phyloP scores from a whole-genome alignment of 306 rosid genomes.

The Trichosanthes truncata region DNA sequence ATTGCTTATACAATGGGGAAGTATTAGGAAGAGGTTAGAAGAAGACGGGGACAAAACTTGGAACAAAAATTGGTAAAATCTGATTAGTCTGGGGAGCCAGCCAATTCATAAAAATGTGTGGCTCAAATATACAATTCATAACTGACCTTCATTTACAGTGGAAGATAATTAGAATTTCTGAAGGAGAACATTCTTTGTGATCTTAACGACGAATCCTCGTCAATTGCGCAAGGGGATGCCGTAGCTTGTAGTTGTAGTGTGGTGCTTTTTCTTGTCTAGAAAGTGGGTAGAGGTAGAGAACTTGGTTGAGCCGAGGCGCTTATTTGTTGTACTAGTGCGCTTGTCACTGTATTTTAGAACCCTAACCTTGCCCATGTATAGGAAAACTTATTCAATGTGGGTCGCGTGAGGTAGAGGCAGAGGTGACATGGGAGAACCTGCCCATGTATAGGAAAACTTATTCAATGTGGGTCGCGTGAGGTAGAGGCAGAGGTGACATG shows the following conservation, averaged over 20 bases:
- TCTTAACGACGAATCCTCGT: no score
- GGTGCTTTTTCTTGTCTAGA: not conserved
- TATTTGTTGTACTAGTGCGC: not conserved
- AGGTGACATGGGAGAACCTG: no score
- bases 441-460: no score
- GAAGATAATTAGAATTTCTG: not conserved
- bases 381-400: no score
- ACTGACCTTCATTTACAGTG: not conserved
- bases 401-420: no score
- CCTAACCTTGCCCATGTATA: slow-evolving; percentile 25
- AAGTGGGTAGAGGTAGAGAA: slow-evolving; percentile 19
- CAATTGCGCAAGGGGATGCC: no score
- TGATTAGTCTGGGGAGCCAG: not conserved
- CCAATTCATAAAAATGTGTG: not conserved
- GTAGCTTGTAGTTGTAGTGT: no score
- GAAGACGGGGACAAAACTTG: not conserved
- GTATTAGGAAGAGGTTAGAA: no score
- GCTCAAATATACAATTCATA: not conserved
- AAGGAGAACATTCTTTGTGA: not conserved
- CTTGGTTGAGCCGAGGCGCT: slow-evolving; percentile 40
- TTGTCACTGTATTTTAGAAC: slow-evolving; percentile 35
- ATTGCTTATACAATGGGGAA: not conserved
- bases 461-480: no score
- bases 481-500: no score
- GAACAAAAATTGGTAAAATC: not conserved